These are phyloP conservation scores for Conidiobolus incongruus DNA, from an alignment of 371 early-diverging fungal species.

Conservation along the genomic window DNA sequence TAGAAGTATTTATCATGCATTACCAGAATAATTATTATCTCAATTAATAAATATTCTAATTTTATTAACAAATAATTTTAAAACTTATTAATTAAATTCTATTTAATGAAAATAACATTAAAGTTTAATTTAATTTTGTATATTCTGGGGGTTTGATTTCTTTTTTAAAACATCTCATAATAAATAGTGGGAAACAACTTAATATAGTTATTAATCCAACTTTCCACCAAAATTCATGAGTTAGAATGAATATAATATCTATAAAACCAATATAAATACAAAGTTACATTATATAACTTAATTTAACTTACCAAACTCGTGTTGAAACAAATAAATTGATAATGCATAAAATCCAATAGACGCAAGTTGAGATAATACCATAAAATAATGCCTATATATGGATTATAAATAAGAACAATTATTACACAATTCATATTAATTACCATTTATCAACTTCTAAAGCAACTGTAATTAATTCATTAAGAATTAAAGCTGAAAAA, in stretches of 20 bases:
- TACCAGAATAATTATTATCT: too few species aligned
- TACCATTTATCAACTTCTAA: constrained; percentile 80
- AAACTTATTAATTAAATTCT: neutral
- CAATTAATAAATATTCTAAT: too few species aligned
- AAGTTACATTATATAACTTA: neutral
- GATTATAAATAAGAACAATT: neutral
- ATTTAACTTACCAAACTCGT: constrained; percentile 67
- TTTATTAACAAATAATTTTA: too few species aligned
- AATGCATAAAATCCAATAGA: constrained; percentile 62
- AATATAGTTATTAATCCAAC: constrained; percentile 75
- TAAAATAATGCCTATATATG: constrained; percentile 10
- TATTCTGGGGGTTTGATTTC: constrained; percentile 55
- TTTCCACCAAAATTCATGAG: constrained; percentile 73
- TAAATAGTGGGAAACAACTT: constrained; percentile 59
- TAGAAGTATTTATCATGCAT: too few species aligned
- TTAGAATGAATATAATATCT: constrained; percentile 69
- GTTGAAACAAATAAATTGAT: constrained; percentile 67
- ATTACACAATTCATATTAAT: neutral
- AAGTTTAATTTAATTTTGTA: constrained; percentile 24
- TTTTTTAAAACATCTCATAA: constrained; percentile 40
- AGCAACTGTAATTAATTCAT: constrained; percentile 97
- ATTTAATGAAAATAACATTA: neutral
- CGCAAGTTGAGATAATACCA: constrained; percentile 62
- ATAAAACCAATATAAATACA: neutral
- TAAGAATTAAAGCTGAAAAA: constrained; percentile 91